These are phyloP conservation scores for Nepenthes alata DNA, from an alignment of 179 eudicot species.

Conservation along the genomic window DNA sequence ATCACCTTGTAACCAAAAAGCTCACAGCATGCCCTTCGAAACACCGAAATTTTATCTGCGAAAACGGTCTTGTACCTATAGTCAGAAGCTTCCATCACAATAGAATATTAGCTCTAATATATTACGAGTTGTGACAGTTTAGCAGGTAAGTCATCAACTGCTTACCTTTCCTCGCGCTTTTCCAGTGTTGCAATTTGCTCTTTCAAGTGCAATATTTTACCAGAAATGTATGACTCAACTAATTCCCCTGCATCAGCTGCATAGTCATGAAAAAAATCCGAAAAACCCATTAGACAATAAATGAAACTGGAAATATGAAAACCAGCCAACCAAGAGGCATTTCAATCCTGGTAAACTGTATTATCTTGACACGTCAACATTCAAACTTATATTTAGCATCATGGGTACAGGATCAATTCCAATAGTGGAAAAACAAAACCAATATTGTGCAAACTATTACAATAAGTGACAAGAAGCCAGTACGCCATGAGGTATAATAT, in stretches of 20 bases:
- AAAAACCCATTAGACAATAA: background rate
- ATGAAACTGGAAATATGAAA: background rate
- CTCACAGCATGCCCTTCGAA: constrained; percentile 98
- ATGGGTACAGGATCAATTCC: too few relatives aligned
- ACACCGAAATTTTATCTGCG: constrained; percentile 94
- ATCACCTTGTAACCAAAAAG: constrained; percentile 95
- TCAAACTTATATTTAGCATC: too few relatives aligned
- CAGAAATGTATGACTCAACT: constrained; percentile 84
- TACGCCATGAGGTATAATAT: too few relatives aligned
- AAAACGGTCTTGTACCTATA: constrained; percentile 88
- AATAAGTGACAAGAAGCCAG: too few relatives aligned
- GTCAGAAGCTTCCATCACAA: constrained; percentile 9
- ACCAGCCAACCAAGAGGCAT: too few relatives aligned
- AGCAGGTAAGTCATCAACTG: background rate
- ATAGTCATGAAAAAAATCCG: background rate
- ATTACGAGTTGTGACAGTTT: background rate
- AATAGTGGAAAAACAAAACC: too few relatives aligned
- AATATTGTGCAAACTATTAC: too few relatives aligned
- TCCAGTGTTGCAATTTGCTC: constrained; percentile 98
- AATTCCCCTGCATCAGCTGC: constrained; percentile 76
- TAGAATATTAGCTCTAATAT: constrained; percentile 1
- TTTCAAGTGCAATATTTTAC: constrained; percentile 77
- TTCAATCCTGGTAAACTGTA: too few relatives aligned
- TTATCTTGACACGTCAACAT: too few relatives aligned
- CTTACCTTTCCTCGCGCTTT: constrained; percentile 94